Conservation (phyloP, 2,329 filamentous ascomycete species). For the Trichoderma sp. region DNA sequence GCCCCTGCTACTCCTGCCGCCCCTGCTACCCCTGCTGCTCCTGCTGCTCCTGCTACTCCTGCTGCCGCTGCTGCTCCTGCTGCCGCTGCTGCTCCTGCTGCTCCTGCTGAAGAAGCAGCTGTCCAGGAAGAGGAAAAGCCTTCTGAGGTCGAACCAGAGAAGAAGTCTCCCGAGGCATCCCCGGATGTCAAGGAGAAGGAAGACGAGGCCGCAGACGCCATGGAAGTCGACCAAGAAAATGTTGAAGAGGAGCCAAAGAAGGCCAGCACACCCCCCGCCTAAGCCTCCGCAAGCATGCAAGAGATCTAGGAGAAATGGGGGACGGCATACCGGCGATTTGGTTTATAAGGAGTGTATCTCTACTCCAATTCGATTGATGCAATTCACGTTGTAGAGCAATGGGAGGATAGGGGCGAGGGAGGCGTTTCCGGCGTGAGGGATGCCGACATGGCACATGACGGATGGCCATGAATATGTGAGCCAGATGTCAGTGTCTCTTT, state of each 20-base stretch:
- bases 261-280: constrained; percentile 16
- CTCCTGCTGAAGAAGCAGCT: neutral
- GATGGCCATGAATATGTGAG: neutral
- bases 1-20: neutral
- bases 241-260: constrained; percentile 27
- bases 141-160: constrained; percentile 23
- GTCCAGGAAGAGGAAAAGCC: constrained; percentile 16
- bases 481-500: neutral
- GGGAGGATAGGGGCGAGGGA: constrained; percentile 3
- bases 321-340: neutral
- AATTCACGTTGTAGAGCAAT: constrained; percentile 6
- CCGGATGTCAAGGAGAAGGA: constrained; percentile 21
- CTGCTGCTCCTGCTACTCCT: neutral
- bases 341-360: neutral
- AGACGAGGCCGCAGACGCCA: constrained; percentile 26
- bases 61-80: neutral
- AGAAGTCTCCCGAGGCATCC: constrained; percentile 26
- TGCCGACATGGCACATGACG: neutral
- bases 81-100: neutral
- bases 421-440: constrained; percentile 14
- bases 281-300: neutral
- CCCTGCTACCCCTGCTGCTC: neutral
- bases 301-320: too few species aligned
- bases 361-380: neutral
- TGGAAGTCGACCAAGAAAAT: constrained; percentile 35